Evolutionary conservation across 176 grass and related monocot genomes (phyloP), one percentile per base, ranked within the genome.

Genomic region (Oryza meyeriana): DNA sequence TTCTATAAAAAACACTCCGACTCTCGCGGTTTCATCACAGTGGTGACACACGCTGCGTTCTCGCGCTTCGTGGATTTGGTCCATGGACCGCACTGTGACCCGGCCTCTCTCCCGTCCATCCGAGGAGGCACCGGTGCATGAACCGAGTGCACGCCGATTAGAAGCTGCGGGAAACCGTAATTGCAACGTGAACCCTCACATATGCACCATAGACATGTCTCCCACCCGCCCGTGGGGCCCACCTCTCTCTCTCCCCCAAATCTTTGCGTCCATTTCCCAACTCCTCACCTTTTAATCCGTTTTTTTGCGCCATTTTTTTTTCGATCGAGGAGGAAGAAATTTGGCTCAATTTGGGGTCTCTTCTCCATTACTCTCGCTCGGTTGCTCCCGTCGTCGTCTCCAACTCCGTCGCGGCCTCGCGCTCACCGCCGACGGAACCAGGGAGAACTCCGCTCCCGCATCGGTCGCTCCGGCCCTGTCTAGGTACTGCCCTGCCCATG

Each of bases 361-460:
- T 20, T 47, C 18, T 44, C 45, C 26, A 16, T 72, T 80, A 72
- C 27, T 30, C 22, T 66, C 50, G 12, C 10, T 6, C 41, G 4
- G 72, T 84, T 40, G 82, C 35, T 44, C 34, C 33, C 6, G 17
- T 57, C 20, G 20, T 59, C 83, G 57, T 59, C 72, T 35, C 22
- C 74, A 40, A 26, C 83, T 61, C 78, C 83, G 64, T 9, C 58
- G 47, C 59, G n/a, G 34, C 83, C 88, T 90, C 74, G 83, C 88
- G 45, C 79, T 2, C 83, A 5, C 67, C 79, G 74, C 61, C 79
- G 74, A 45, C 57, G 83, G 78, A 78, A 64, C 32, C 65, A 80
- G 42, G 28, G 72, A 42, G 65, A 69, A 26, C 10, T 1, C 41
- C 25, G 45, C 75, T 13, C 66, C 20, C 36, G 22, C 81, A 75